phyloP scores from a whole-genome alignment of 2,329 filamentous ascomycete genomes.

The Cryphonectria parasitica region DNA sequence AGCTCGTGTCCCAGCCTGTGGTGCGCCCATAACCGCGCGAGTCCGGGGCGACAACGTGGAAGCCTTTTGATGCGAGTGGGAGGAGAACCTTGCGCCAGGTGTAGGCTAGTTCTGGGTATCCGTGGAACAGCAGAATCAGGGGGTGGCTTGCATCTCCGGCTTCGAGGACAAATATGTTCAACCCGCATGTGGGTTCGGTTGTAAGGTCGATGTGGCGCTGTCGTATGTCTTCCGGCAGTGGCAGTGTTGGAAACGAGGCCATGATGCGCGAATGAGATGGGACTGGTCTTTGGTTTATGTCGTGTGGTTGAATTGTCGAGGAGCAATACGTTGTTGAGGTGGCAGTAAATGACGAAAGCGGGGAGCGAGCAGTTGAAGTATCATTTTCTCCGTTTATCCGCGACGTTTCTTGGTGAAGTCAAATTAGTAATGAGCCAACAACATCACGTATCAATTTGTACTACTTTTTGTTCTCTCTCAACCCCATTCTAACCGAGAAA shows the following conservation, averaged over 20 bases:
- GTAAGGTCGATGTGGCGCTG: slow-evolving; percentile 59
- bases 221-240: slow-evolving; percentile 56
- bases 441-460: too few species aligned
- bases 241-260: slow-evolving; percentile 23
- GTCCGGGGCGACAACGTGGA: slow-evolving; percentile 69
- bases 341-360: neutral
- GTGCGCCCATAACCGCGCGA: slow-evolving; percentile 71
- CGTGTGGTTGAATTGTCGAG: neutral
- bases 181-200: slow-evolving; percentile 47
- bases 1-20: slow-evolving; percentile 62
- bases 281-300: neutral
- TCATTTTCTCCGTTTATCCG: neutral
- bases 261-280: neutral
- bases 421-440: neutral
- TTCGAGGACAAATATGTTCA: slow-evolving; percentile 65
- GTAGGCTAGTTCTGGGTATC: slow-evolving; percentile 70
- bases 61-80: slow-evolving; percentile 61
- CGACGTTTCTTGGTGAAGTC: neutral
- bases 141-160: slow-evolving; percentile 53
- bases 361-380: neutral
- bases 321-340: neutral
- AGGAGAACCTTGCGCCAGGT: slow-evolving; percentile 70
- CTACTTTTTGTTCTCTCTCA: too few species aligned
- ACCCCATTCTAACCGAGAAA: neutral
- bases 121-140: slow-evolving; percentile 65